Evolutionary conservation across 768 basidiomycete genomes (phyloP).

Genomic region (Termitomyces sp.): DNA sequence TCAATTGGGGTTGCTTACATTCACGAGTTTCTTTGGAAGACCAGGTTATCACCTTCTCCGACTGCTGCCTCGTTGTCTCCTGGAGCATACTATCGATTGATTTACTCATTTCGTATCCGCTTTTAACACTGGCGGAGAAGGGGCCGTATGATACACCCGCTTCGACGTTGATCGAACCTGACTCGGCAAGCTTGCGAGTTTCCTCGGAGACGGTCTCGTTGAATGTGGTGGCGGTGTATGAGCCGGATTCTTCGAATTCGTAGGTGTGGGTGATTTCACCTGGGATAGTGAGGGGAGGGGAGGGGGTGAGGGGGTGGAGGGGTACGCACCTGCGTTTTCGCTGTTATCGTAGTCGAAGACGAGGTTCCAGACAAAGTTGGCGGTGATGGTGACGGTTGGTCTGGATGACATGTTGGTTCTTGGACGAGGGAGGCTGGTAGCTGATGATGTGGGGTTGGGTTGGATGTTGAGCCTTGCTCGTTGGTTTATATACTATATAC

Average conservation of each 20-base stretch:
- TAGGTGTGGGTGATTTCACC: neutral
- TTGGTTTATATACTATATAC: no score
- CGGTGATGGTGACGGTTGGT: neutral
- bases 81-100: neutral
- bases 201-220: neutral
- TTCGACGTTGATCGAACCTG: neutral
- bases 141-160: slow-evolving; percentile 5
- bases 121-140: neutral
- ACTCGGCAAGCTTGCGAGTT: neutral
- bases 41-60: neutral
- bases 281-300: neutral
- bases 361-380: neutral
- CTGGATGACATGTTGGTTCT: neutral
- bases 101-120: neutral
- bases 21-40: neutral
- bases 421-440: no score
- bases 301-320: no score
- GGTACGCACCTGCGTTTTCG: neutral
- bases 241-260: neutral
- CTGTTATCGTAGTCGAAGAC: slow-evolving; percentile 4
- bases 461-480: no score
- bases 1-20: neutral
- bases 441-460: no score
- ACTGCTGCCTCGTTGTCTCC: neutral
- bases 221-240: neutral